phyloP scores from a whole-genome alignment of 805 yeast species.

The Starmerella scarabaei region DNA sequence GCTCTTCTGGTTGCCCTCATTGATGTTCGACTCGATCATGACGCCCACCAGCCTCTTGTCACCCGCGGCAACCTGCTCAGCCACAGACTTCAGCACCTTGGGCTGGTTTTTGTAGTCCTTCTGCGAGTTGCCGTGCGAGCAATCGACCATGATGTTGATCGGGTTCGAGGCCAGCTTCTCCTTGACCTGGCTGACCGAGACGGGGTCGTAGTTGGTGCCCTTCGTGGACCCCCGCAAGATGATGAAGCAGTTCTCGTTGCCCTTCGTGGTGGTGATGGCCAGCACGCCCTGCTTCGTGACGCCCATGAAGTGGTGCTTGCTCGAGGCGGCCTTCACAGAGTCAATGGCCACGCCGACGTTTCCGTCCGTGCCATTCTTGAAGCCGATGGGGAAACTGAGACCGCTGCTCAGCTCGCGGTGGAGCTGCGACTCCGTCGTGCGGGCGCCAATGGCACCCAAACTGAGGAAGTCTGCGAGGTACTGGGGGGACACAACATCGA shows the following conservation, averaged over 20 bases:
- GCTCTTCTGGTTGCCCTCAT: constrained; percentile 81
- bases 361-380: constrained; percentile 98
- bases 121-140: constrained; percentile 94
- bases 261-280: constrained; percentile 91
- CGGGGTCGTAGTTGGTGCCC: constrained; percentile 84
- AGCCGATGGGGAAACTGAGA: constrained; percentile 95
- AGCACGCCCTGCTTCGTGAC: constrained; percentile 96
- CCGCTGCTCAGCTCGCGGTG: constrained; percentile 98
- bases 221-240: constrained; percentile 92
- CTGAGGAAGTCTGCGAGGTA: constrained; percentile 80
- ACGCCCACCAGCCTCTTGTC: constrained; percentile 75
- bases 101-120: constrained; percentile 95
- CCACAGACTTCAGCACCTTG: constrained; percentile 68
- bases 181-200: constrained; percentile 64
- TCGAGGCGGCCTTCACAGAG: constrained; percentile 83
- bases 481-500: constrained; percentile 96
- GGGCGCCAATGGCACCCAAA: constrained; percentile 96
- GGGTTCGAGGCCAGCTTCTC: constrained; percentile 42
- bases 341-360: constrained; percentile 83
- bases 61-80: constrained; percentile 70
- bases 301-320: constrained; percentile 90
- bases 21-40: constrained; percentile 88
- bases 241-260: constrained; percentile 87
- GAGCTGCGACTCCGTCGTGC: constrained; percentile 96
- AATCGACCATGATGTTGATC: constrained; percentile 72